Evolutionary conservation across 306 rosid species (phyloP), one percentile per base, ranked within the genome.

Genomic region (Vigna angularis): DNA sequence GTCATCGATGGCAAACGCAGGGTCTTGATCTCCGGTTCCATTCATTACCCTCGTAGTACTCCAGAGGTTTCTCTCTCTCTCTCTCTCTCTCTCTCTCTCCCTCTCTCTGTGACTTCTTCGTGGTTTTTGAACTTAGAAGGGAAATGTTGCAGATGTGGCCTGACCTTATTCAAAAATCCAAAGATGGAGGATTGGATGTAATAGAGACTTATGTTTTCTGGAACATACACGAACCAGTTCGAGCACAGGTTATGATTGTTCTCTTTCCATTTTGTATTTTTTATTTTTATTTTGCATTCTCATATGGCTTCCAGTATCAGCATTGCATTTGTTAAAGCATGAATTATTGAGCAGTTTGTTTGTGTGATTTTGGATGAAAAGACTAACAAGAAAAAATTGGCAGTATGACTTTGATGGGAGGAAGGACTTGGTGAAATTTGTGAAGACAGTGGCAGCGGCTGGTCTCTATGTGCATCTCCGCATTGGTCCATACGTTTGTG

Each of bases 11-110:
- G 99, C 28, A 89, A 91, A 70, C 93, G 98, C 57, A 86, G 89
- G 63, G 85, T 93, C 32, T 88, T 95, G 83, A 85, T 93, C 69
- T 93, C 99, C 38, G 99, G 99, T 77, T 91, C 99, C 44, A 91
- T 95, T 85, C 98, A 95, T 79, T 95, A 95, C 77, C 99, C 99
- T 73, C 93, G 99, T 10, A 93, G 98, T 86, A 95, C 98, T 81
- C 98, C 99, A 1, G 91, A 95, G 88, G 99, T 90, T 18, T 38
- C 8, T 84, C 4, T 32, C 6, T 32, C 4, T 32, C 13, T 85
- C 36, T 61, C 45, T 69, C 7, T 18, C 9, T 42, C 7, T 64
- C 1, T 12, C 3, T 67, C 0, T 55, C 15, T 1, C 0, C 20
- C 15, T 0, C 9, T 20, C 5, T 59, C 36, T 56, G 48, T 63